Conservation (phyloP, 164 flowering plant species). For the Vitis rupestris region DNA sequence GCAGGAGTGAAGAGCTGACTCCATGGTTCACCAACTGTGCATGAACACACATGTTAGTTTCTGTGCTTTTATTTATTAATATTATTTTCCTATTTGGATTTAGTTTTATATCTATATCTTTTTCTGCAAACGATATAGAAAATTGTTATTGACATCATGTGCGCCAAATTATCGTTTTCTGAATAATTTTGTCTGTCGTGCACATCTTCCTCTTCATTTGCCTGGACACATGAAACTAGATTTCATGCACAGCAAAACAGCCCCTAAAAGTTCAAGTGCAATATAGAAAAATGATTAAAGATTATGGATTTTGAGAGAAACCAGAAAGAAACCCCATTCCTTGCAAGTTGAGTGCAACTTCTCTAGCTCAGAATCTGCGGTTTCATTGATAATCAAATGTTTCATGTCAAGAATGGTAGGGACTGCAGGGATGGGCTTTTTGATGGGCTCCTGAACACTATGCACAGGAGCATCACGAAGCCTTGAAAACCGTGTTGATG, state of each 20-base stretch:
- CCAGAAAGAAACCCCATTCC: conserved; percentile 56
- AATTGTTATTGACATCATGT: no score
- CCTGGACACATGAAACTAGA: no score
- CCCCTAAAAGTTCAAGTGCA: no score
- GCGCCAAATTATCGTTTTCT: no score
- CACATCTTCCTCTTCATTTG: no score
- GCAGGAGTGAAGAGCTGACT: conserved; percentile 24
- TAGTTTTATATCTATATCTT: no score
- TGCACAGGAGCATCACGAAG: background rate
- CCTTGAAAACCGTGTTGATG: background rate
- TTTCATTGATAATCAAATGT: conserved; percentile 6
- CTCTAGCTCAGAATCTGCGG: conserved; percentile 19
- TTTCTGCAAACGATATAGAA: no score
- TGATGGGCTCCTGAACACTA: conserved; percentile 25
- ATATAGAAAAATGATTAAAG: background rate
- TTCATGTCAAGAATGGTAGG: conserved; percentile 24
- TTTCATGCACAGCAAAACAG: no score
- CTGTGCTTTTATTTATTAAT: background rate
- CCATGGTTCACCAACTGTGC: conserved; percentile 46
- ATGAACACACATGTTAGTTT: background rate
- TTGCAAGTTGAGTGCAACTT: conserved; percentile 40
- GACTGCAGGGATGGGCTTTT: conserved; percentile 6
- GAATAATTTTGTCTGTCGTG: no score
- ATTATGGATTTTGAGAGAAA: background rate
- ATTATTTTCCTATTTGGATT: background rate